These are phyloP conservation scores for Cyclocybe cylindracea DNA, from an alignment of 768 basidiomycete genomes.

Conservation along the genomic window DNA sequence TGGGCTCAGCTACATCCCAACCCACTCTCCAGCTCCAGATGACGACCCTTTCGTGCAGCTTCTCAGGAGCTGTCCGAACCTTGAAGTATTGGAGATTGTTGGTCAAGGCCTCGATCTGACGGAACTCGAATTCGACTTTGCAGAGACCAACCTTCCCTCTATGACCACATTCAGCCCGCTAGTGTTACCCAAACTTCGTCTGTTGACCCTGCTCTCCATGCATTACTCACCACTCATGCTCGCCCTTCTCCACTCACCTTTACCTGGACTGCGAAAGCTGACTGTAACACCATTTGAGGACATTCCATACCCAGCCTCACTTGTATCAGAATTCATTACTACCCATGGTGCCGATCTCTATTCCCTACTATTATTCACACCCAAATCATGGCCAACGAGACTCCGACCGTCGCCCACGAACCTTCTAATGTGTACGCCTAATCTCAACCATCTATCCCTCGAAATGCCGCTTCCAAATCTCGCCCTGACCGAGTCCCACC, in stretches of 20 bases:
- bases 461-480: conserved; percentile 67
- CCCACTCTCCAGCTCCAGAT: conserved; percentile 30
- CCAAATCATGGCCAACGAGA: conserved; percentile 67
- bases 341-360: conserved; percentile 58
- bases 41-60: conserved; percentile 63
- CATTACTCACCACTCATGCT: conserved; percentile 65
- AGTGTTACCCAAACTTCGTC: conserved; percentile 56
- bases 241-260: conserved; percentile 55
- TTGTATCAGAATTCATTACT: conserved; percentile 58
- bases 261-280: conserved; percentile 65
- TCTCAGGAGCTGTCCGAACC: conserved; percentile 51
- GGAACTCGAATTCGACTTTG: conserved; percentile 43
- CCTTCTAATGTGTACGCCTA: conserved; percentile 50
- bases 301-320: conserved; percentile 56
- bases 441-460: conserved; percentile 69
- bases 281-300: conserved; percentile 78
- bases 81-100: conserved; percentile 66
- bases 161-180: conserved; percentile 44
- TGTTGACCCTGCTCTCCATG: conserved; percentile 64
- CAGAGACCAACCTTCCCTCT: conserved; percentile 23
- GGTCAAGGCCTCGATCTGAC: conserved; percentile 58
- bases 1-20: conserved; percentile 54
- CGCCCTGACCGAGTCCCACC: conserved; percentile 31
- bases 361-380: conserved; percentile 67
- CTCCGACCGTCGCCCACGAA: conserved; percentile 54